These are phyloP conservation scores for Mortierella polycephala DNA, from an alignment of 371 early-diverging fungal genomes.

Conservation along the genomic window DNA sequence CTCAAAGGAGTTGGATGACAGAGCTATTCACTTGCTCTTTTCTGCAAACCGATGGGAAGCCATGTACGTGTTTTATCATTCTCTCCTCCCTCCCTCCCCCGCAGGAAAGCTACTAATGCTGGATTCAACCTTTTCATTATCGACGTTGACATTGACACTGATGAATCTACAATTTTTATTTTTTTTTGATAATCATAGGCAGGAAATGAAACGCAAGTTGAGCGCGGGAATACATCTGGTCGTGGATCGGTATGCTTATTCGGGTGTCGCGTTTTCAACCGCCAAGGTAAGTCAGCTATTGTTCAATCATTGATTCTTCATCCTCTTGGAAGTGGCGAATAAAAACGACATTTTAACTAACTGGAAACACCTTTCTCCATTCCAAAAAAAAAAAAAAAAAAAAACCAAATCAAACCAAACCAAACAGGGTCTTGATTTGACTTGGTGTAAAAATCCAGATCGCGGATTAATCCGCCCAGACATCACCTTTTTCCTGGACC, in stretches of 20 bases:
- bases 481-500: conserved; percentile 91
- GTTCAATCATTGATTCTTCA: neutral
- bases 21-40: conserved; percentile 95
- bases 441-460: conserved; percentile 94
- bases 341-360: too few species aligned
- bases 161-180: neutral
- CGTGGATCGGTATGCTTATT: conserved; percentile 98
- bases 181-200: conserved; percentile 57
- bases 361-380: neutral
- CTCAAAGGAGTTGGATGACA: conserved; percentile 77
- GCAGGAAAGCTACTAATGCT: neutral
- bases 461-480: conserved; percentile 91
- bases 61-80: conserved; percentile 55
- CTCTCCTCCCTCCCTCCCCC: neutral
- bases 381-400: too few species aligned
- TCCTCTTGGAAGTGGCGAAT: neutral
- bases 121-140: neutral
- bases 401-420: neutral
- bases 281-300: conserved; percentile 74
- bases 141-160: neutral
- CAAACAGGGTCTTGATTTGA: conserved; percentile 76
- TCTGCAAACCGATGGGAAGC: conserved; percentile 91
- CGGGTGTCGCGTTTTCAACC: conserved; percentile 95
- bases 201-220: conserved; percentile 63
- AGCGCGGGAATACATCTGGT: conserved; percentile 80